Base-by-base conservation (phyloP, 441 rosid species). In the Pelargonium hybrid region DNA sequence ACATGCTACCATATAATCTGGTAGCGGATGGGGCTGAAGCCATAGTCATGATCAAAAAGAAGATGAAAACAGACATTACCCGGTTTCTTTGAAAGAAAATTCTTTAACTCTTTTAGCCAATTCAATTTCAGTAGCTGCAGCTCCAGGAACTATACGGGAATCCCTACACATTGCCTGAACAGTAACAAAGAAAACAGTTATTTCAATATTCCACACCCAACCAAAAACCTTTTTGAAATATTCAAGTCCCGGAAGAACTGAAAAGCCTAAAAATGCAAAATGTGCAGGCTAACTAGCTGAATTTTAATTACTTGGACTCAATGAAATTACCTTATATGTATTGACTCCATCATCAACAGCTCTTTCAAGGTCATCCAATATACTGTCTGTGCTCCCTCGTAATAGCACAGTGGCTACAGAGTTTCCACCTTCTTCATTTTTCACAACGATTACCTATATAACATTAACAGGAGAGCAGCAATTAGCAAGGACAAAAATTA, bases 281-380 rank as follows among this genome's bases (percentile, higher is more conserved):
- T 1, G 3, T 9, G 14, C 64, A 57, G 4, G 65, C 65, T 21
- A 59, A 59, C 31, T 59, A 67, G 9, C 25, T 9, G 0, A 48
- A 39, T 68, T 10, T 66, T 61, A 64, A 14, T 13, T 26, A 15
- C 45, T 2, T 34, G 48, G 41, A 34, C 26, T 41, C 11, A 20
- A 70, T 23, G 79, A 37, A 76, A 69, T 39, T 74, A 86, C 98
- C 97, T 93, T 96, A 81, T 93, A 96, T n/a, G 98, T 91, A 65
- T 96, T 96, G 68, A 96, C 99, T 81, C 99, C 99, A 79, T 96
- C 99, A 69, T 96, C 98, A 75, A 96, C 93, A 41, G 99, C 99
- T 85, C 98, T 88, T 84, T 96, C 99, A 80, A 93, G 98, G 78
- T 96, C 98, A 76, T 96, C 99, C 73, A 96, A 79, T 71, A 96